A percentile compares a stretch with the other conserved stretches of the same genome.
phyloP scores from a whole-genome alignment of 768 basidiomycete genomes.

The Lentinula lateritia region DNA sequence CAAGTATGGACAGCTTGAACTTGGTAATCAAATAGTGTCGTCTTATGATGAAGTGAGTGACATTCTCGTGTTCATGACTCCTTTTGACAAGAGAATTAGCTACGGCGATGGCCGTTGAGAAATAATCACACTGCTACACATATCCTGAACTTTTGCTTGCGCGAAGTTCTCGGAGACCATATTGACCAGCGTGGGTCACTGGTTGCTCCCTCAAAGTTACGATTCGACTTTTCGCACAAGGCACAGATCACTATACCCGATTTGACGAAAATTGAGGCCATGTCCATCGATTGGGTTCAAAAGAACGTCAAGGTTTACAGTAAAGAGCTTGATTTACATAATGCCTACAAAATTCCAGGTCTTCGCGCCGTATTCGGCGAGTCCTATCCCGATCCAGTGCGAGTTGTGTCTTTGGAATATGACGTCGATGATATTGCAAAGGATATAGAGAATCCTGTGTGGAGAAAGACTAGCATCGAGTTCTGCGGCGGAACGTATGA shows the following conservation, averaged over 20 bases:
- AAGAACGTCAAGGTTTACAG: conserved; percentile 86
- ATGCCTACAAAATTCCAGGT: conserved; percentile 86
- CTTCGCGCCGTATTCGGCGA: conserved; percentile 97
- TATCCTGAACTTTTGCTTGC: conserved; percentile 90
- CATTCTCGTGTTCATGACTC: not conserved
- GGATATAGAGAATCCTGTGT: conserved; percentile 86
- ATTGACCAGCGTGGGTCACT: conserved; percentile 98
- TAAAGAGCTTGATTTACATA: conserved; percentile 74
- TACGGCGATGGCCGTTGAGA: conserved; percentile 90
- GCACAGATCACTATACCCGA: conserved; percentile 74
- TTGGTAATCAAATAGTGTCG: conserved; percentile 79
- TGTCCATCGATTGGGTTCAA: conserved; percentile 86
- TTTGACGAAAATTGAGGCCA: conserved; percentile 73
- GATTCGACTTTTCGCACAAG: conserved; percentile 99
- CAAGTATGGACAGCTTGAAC: conserved; percentile 78
- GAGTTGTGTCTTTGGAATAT: conserved; percentile 89
- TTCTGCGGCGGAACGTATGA: conserved; percentile 97
- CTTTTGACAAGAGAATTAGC: conserved; percentile 29
- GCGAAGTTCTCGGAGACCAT: conserved; percentile 94
- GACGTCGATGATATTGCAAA: conserved; percentile 80
- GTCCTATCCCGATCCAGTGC: conserved; percentile 94
- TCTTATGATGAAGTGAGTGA: conserved; percentile 83
- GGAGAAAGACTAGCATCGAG: conserved; percentile 89
- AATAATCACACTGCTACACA: conserved; percentile 99
- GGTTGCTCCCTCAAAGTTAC: conserved; percentile 91